phyloP scores from a whole-genome alignment of 441 rosid species.

The Hypseocharis bilobata region DNA sequence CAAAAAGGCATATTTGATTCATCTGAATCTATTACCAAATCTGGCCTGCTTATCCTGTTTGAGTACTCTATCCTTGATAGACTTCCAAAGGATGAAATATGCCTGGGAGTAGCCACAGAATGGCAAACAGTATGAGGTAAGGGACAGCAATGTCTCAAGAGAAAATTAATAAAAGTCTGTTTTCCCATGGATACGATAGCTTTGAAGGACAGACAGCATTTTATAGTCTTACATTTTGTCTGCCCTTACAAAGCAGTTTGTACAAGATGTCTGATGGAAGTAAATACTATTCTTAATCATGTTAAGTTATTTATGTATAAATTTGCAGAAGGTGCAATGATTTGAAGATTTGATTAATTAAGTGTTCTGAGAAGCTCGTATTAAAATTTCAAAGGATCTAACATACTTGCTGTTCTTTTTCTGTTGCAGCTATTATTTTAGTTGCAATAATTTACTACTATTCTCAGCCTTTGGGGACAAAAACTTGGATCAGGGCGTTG shows the following conservation, averaged over 20 bases:
- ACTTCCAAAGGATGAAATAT: background rate
- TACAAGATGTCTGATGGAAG: background rate
- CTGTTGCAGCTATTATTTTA: conserved; percentile 60
- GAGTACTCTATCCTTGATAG: too few relatives aligned
- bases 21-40: too few relatives aligned
- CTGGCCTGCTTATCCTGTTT: too few relatives aligned
- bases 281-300: background rate
- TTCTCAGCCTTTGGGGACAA: conserved; percentile 48
- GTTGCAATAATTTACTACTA: conserved; percentile 68
- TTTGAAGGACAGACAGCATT: too few relatives aligned
- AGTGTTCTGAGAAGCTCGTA: background rate
- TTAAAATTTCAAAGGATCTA: conserved; percentile 9
- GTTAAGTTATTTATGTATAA: background rate
- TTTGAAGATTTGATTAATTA: background rate
- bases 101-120: background rate
- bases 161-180: too few relatives aligned
- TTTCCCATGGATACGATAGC: too few relatives aligned
- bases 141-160: too few relatives aligned
- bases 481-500: conserved; percentile 59
- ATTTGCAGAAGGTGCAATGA: background rate
- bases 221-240: too few relatives aligned
- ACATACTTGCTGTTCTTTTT: conserved; percentile 15
- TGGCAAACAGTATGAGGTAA: too few relatives aligned
- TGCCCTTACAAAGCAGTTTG: background rate
- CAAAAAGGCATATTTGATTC: too few relatives aligned